These are phyloP conservation scores for Cetradonia linearis DNA, from an alignment of 495 filamentous ascomycete genomes.

Conservation along the genomic window DNA sequence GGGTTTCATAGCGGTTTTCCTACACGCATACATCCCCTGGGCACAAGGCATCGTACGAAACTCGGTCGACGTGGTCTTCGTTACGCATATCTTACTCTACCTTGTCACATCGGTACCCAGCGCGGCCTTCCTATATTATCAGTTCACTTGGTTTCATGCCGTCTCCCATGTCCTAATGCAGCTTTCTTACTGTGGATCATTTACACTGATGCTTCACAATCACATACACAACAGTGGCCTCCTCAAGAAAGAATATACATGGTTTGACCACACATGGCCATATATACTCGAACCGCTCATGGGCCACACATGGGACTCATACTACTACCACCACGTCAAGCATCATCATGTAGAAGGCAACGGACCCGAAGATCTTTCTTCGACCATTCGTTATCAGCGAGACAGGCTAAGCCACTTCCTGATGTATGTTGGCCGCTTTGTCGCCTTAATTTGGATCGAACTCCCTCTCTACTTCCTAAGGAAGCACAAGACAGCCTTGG, in stretches of 20 bases:
- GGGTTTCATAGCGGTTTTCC: conserved; percentile 10
- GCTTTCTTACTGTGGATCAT: conserved; percentile 54
- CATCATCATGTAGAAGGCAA: conserved; percentile 78
- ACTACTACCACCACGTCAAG: conserved; percentile 79
- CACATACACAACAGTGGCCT: conserved; percentile 73
- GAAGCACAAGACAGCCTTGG: conserved; percentile 43
- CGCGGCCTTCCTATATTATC: conserved; percentile 50
- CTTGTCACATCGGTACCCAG: conserved; percentile 56
- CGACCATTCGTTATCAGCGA: conserved; percentile 66
- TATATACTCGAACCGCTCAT: conserved; percentile 65
- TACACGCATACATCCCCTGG: conserved; percentile 44
- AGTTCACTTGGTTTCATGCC: conserved; percentile 57
- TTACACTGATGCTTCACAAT: conserved; percentile 73
- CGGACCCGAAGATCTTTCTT: conserved; percentile 63
- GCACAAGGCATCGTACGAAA: conserved; percentile 46
- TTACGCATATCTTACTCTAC: conserved; percentile 67
- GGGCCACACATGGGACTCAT: conserved; percentile 76
- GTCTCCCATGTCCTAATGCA: conserved; percentile 52
- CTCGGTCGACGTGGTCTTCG: conserved; percentile 61
- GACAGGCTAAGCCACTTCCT: conserved; percentile 54
- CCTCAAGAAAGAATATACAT: conserved; percentile 38
- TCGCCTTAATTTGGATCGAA: conserved; percentile 62
- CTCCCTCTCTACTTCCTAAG: conserved; percentile 61
- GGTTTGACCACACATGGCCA: conserved; percentile 55
- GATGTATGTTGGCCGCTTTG: conserved; percentile 60